Conservation (phyloP, 805 yeast genomes). For the Debaryomyces prosopidis region DNA sequence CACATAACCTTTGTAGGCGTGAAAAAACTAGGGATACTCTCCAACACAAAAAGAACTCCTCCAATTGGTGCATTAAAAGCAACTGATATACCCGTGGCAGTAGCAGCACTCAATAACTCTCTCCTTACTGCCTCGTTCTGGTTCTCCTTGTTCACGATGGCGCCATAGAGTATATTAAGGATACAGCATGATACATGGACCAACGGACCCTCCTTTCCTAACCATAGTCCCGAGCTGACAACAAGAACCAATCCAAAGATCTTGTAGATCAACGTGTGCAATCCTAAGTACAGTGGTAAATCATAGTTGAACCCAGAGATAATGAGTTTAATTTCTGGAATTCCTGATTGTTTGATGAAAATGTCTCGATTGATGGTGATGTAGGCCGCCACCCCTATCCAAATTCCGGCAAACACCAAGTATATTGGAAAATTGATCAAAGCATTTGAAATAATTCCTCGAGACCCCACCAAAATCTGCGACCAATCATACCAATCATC, state of each 20-base stretch:
- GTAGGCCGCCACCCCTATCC: constrained; percentile 28
- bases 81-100: constrained; percentile 81
- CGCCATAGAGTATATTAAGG: constrained; percentile 31
- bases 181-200: constrained; percentile 76
- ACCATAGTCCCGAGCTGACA: constrained; percentile 76
- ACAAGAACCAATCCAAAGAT: constrained; percentile 59
- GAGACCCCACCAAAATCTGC: constrained; percentile 23
- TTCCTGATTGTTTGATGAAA: constrained; percentile 54
- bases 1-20: constrained; percentile 69
- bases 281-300: constrained; percentile 48
- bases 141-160: constrained; percentile 31
- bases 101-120: constrained; percentile 69
- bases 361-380: constrained; percentile 27
- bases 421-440: constrained; percentile 39
- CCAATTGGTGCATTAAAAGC: constrained; percentile 89
- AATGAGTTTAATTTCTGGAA: constrained; percentile 69
- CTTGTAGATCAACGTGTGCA: constrained; percentile 54
- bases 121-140: constrained; percentile 63
- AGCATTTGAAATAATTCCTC: constrained; percentile 15
- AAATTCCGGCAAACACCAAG: constrained; percentile 23
- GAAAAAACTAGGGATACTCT: constrained; percentile 64
- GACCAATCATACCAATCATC: constrained; percentile 43
- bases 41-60: constrained; percentile 78
- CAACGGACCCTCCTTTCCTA: constrained; percentile 86
- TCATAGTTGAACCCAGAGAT: constrained; percentile 62